Evolutionary conservation across 768 basidiomycete species (phyloP).

Genomic region (Phaeotremella skinneri): DNA sequence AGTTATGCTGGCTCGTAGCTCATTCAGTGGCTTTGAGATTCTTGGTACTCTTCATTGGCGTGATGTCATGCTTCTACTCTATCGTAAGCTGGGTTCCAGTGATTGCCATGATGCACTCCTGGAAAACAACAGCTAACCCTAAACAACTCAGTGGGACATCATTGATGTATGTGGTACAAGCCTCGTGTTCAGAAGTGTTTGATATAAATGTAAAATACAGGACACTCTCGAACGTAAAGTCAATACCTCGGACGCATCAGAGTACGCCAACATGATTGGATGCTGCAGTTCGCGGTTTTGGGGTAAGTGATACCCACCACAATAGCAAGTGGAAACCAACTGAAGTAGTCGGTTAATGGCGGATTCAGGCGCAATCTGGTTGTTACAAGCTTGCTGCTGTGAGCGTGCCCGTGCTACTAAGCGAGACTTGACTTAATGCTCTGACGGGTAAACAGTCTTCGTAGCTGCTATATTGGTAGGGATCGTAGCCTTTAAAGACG

Average conservation of each 20-base stretch:
- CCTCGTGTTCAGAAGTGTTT: background rate
- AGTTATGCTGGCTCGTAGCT: conserved; percentile 44
- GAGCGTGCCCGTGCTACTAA: conserved; percentile 14
- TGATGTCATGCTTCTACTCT: conserved; percentile 52
- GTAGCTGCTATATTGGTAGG: conserved; percentile 47
- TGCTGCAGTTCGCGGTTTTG: conserved; percentile 50
- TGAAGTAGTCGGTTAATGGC: no score
- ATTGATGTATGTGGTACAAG: conserved; percentile 44
- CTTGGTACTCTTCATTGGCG: conserved; percentile 50
- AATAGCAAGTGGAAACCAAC: background rate
- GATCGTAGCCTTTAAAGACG: conserved; percentile 47
- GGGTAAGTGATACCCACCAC: conserved; percentile 32
- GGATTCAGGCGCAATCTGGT: conserved; percentile 47
- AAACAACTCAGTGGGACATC: conserved; percentile 46
- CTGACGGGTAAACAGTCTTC: conserved; percentile 38
- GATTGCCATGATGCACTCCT: background rate
- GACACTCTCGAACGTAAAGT: conserved; percentile 51
- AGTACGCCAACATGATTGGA: conserved; percentile 50
- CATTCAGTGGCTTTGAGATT: conserved; percentile 48
- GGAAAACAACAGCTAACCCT: background rate
- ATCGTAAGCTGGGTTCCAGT: conserved; percentile 28
- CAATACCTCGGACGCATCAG: conserved; percentile 51
- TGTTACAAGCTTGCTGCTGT: conserved; percentile 39
- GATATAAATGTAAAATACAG: conserved; percentile 4
- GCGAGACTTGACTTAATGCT: conserved; percentile 7